Evolutionary conservation across 176 grass and related monocot genomes (phyloP).

Genomic region (Sorghum bicolor): Sorghum_bicolor_NCBIv3 NC_012876.2:62820001-62820500

Average conservation of each 20-base stretch:
- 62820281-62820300: background rate
- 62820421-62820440: conserved; percentile 36
- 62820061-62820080: background rate
- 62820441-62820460: background rate
- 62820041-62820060: background rate
- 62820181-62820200: background rate
- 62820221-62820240: background rate
- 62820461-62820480: conserved; percentile 31
- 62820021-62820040: background rate
- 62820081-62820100: background rate
- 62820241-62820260: background rate
- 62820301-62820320: background rate
- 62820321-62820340: background rate
- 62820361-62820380: conserved; percentile 34
- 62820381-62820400: conserved; percentile 33
- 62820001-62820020: background rate
- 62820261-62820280: background rate
- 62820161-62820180: background rate
- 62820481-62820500: conserved; percentile 34
- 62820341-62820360: background rate
- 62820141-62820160: background rate
- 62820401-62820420: conserved; percentile 53
- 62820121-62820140: background rate
- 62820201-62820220: background rate
- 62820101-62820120: background rate